Evolutionary conservation across 1,139 yeast species (phyloP), one percentile per base, ranked within the genome.

Genomic region (Yamadazyma blattariae): DNA sequence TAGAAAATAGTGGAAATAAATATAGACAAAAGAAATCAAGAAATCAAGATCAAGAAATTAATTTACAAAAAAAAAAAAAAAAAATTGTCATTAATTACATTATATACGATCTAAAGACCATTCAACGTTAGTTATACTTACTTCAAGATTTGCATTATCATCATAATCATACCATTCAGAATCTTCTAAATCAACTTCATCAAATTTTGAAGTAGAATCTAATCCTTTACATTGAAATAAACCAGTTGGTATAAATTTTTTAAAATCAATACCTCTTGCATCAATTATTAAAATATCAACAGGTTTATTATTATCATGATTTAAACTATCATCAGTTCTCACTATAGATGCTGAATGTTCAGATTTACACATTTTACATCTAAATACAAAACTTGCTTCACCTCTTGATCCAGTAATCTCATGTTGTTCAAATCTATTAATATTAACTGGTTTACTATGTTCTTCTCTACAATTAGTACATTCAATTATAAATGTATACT

Each of bases 91-190:
- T 28, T 28, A 23, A 28, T 17, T 28, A 17, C 30, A n/a, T 27
- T 40, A 42, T 28, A 37, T 29, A 28, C 51, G 36, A 24, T 29
- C 39, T 8, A 46, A 35, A 17, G 40, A 27, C 86, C 95, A 89
- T 36, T 65, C 54, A 14, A 81, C 71, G 7, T 87, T 92, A 2
- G 85, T 78, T 12, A 92, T 74, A 27, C 94, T 79, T 16, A 89
- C 97, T 57, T 92, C 97, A 19, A 68, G 77, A 9, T 79, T 77
- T 5, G 86, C 82, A 51, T 81, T 77, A 40, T 92, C 97, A 54
- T 92, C 97, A 55, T 90, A 94, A 52, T 92, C 98, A 56, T 82
- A 92, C 95, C 96, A 90, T 55, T 92, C 97, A 30, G 76, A 79
- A 27, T 88, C 97, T 28, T 71, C 75, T 34, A 88, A 60, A 39